Evolutionary conservation across 2,329 filamentous ascomycete species (phyloP), one percentile per base, ranked within the genome.

Genomic region (Aspergillus sergii): DNA sequence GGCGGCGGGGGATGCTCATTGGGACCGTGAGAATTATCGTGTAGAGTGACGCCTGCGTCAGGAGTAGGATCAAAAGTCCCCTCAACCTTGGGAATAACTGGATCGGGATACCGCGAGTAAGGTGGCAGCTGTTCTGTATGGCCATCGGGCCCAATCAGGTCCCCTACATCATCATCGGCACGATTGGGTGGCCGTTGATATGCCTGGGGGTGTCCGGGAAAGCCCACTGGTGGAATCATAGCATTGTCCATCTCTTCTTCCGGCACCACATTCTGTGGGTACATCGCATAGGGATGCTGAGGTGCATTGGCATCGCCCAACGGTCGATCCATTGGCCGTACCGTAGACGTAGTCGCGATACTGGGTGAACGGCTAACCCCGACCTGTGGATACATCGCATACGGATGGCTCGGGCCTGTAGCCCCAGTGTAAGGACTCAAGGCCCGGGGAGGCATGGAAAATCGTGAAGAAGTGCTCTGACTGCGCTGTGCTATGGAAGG

Each of bases 91-190:
- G 86, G 73, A 74, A 85, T 77, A 79, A 89, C 82, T 61, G 92
- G 90, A 58, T 96, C 91, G 2, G 94, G 92, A 77, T 96, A 97
- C 75, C 93, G 86, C 16, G 92, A 92, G 74, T 98, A 98, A 0
- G 94, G 94, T 14, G 94, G 94, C 21, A 97, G 81, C 76, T 96
- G 92, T 77, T 98, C 94, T 1, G 91, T 90, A 73, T 97, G 93
- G 1, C 94, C 94, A 72, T 96, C 88, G 0, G 91, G 91, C 1
- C 93, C 93, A 58, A 97, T 90, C 59, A 97, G 87, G 74, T 94
- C 93, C 54, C 90, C 92, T n/a, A 87, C 82, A 70, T 97, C 94
- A 78, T 97, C 93, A 58, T 92, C 92, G 61, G 72, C 72, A 23
- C 73, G 74, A 0, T 91, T 91, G 58, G 92, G 78, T 58, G 90